A percentile compares a stretch with the other conserved stretches of the same genome.
These are phyloP conservation scores for Naganishia kalamii DNA, from an alignment of 768 basidiomycete genomes.

Conservation along the genomic window DNA sequence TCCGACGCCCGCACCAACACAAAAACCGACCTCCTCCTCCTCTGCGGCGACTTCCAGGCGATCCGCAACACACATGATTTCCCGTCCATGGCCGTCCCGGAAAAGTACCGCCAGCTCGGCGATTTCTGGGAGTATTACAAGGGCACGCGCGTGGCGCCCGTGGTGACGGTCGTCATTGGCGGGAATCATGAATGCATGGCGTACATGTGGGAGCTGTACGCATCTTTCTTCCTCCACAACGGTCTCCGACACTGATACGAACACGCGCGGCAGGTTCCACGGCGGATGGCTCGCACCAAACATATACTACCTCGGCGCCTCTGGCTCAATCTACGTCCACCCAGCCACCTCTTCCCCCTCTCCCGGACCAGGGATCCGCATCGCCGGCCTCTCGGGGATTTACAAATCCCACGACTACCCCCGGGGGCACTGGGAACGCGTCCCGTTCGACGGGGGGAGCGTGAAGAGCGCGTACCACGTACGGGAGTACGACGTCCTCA, in stretches of 20 bases:
- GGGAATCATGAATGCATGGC: conserved; percentile 98
- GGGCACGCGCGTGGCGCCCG: conserved; percentile 69
- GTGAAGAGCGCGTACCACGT: conserved; percentile 85
- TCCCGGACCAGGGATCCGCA: conserved; percentile 57
- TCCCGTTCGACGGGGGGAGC: conserved; percentile 68
- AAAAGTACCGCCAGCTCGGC: conserved; percentile 76
- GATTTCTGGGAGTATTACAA: conserved; percentile 83
- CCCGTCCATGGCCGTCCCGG: conserved; percentile 81
- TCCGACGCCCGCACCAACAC: conserved; percentile 61
- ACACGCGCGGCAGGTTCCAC: conserved; percentile 63
- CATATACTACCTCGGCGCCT: conserved; percentile 90
- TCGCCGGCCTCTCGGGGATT: conserved; percentile 88
- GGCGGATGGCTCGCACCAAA: conserved; percentile 96
- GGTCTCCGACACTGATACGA: not conserved
- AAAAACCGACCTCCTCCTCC: conserved; percentile 75
- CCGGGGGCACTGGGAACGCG: conserved; percentile 65
- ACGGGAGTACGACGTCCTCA: conserved; percentile 67
- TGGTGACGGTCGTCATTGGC: conserved; percentile 88
- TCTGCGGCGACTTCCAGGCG: conserved; percentile 92
- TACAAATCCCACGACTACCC: conserved; percentile 71
- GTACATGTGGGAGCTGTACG: conserved; percentile 91
- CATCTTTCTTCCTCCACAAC: not conserved
- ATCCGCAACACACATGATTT: conserved; percentile 78
- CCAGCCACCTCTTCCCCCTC: not conserved
- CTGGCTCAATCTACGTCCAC: conserved; percentile 79